Conservation (phyloP, 1,284 basidiomycete species). For the Tylopilus sp. region DNA sequence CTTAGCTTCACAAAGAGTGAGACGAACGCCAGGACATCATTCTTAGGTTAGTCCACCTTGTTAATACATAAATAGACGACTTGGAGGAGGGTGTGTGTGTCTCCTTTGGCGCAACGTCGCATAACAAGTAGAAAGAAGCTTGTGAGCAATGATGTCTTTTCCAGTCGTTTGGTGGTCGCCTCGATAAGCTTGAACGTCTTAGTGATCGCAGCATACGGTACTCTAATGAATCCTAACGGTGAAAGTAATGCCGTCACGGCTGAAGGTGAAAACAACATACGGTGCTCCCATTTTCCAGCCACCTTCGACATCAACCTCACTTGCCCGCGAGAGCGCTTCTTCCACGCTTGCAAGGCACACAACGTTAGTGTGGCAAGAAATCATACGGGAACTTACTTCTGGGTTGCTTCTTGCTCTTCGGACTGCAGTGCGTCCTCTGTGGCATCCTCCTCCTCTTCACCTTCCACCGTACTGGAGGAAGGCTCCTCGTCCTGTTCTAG, state of each 20-base stretch:
- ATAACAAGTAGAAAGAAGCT: constrained; percentile 89
- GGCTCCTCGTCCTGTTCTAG: constrained; percentile 41
- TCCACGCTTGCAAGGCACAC: constrained; percentile 54
- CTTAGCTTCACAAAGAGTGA: constrained; percentile 57
- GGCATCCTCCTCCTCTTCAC: constrained; percentile 53
- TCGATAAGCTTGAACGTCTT: constrained; percentile 90
- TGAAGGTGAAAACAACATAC: constrained; percentile 47
- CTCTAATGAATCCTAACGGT: constrained; percentile 43
- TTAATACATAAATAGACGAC: constrained; percentile 98
- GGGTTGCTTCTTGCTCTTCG: constrained; percentile 45
- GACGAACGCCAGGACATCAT: neutral
- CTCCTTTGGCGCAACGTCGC: constrained; percentile 70
- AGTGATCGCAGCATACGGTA: constrained; percentile 91
- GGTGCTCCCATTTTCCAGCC: constrained; percentile 87
- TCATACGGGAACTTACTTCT: constrained; percentile 47
- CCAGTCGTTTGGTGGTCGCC: constrained; percentile 92
- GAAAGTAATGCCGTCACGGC: neutral
- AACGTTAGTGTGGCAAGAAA: neutral
- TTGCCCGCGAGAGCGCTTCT: constrained; percentile 56
- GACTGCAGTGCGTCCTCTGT: constrained; percentile 38
- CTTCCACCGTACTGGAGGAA: constrained; percentile 43
- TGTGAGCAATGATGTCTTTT: constrained; percentile 88
- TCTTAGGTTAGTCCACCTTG: constrained; percentile 45
- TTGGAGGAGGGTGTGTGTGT: constrained; percentile 73
- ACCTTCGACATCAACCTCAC: constrained; percentile 75